Evolutionary conservation across 2,329 filamentous ascomycete species (phyloP).

Genomic region (Orbilia brochopaga): DNA sequence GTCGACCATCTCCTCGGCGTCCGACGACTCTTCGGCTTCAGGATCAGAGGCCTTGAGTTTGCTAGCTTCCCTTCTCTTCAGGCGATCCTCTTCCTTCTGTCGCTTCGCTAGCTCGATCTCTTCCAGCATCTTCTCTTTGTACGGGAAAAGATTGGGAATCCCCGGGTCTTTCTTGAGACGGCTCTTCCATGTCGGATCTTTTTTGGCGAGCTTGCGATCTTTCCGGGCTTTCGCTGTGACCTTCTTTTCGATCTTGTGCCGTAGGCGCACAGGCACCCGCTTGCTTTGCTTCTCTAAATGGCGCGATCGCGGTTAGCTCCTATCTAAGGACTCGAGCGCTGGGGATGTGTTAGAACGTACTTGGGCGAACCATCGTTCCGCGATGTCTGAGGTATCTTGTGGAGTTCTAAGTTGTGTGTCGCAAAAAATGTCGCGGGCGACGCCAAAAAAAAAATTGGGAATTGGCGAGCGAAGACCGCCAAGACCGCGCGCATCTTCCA

Average conservation of each 20-base stretch:
- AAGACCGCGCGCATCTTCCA: constrained; percentile 17
- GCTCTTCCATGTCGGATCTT: constrained; percentile 96
- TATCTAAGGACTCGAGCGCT: not conserved
- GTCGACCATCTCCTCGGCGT: constrained; percentile 61
- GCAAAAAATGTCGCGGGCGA: constrained; percentile 12
- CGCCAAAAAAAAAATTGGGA: constrained; percentile 24
- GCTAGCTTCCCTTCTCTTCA: constrained; percentile 72
- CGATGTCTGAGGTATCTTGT: constrained; percentile 18
- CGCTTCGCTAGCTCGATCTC: constrained; percentile 90
- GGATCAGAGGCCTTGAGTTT: constrained; percentile 66
- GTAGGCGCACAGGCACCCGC: constrained; percentile 83
- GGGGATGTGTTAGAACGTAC: constrained; percentile 45
- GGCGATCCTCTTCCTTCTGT: constrained; percentile 78
- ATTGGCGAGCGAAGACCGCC: constrained; percentile 8
- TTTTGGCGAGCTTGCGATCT: constrained; percentile 83
- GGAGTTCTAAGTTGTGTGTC: constrained; percentile 18
- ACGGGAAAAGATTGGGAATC: constrained; percentile 95
- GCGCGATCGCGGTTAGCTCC: constrained; percentile 14
- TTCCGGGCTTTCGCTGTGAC: constrained; percentile 90
- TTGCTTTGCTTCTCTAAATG: constrained; percentile 87
- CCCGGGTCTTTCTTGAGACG: constrained; percentile 97
- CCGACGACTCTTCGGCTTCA: constrained; percentile 60
- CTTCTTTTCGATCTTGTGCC: constrained; percentile 95
- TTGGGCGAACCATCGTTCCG: constrained; percentile 55
- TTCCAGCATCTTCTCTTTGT: constrained; percentile 91